These are phyloP conservation scores for Rhododendron ovatum DNA, from an alignment of 148 eudicot genomes.

Conservation along the genomic window DNA sequence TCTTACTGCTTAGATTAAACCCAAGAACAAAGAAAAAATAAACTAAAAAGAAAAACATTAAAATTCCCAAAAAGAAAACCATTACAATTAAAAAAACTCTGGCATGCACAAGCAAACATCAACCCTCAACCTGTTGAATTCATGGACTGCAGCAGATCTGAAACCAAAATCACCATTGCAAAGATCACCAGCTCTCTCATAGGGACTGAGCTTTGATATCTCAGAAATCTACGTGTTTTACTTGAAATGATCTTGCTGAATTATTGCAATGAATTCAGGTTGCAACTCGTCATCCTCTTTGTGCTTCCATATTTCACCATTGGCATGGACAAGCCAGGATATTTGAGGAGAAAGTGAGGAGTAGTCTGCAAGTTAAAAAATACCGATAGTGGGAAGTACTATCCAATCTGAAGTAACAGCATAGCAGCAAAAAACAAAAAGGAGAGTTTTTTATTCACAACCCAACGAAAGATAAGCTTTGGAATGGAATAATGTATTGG, in stretches of 20 bases:
- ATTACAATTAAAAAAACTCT: background rate
- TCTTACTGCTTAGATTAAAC: background rate
- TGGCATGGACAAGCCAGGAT: constrained; percentile 54
- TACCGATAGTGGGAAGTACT: background rate
- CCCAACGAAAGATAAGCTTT: background rate
- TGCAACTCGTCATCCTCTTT: constrained; percentile 43
- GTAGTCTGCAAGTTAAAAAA: constrained; percentile 29
- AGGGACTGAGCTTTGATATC: background rate
- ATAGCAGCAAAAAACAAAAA: constrained; percentile 2
- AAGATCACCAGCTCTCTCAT: background rate
- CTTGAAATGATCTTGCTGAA: constrained; percentile 49
- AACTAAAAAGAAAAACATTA: no score
- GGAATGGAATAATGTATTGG: background rate
- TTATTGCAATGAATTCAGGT: constrained; percentile 45
- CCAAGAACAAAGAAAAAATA: background rate
- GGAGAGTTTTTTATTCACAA: background rate
- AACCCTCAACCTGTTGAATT: constrained; percentile 3
- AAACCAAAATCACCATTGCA: background rate
- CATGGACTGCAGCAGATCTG: background rate
- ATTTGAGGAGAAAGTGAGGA: constrained; percentile 47
- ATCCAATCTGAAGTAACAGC: background rate
- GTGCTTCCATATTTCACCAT: constrained; percentile 63
- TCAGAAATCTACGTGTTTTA: background rate
- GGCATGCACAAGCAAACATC: constrained; percentile 1
- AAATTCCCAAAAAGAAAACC: background rate